These are phyloP conservation scores for Boletus vermiculosoides DNA, from an alignment of 768 basidiomycete species.

Conservation along the genomic window DNA sequence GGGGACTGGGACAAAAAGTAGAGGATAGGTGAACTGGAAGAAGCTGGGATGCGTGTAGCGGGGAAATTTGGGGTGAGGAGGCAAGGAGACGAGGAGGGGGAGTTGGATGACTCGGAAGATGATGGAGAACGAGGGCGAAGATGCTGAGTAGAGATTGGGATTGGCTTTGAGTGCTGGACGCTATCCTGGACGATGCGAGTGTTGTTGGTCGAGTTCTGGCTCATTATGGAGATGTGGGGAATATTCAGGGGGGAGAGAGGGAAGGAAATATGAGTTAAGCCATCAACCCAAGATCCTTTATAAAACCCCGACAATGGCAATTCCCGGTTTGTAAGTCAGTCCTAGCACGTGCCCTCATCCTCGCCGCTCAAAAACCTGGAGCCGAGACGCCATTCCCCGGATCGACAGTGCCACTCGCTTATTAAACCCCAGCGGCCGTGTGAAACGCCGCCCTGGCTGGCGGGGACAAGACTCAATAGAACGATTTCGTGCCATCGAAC, in stretches of 20 bases:
- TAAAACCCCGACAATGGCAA: constrained; percentile 31
- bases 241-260: constrained; percentile 3
- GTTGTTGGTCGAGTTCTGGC: not conserved
- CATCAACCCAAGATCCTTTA: constrained; percentile 4
- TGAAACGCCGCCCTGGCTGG: not conserved
- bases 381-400: constrained; percentile 13
- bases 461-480: not conserved
- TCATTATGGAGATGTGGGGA: constrained; percentile 14
- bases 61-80: constrained; percentile 47
- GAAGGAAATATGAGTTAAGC: not conserved
- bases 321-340: constrained; percentile 19
- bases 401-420: not conserved
- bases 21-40: constrained; percentile 69
- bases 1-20: constrained; percentile 66
- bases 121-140: constrained; percentile 60
- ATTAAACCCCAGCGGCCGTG: constrained; percentile 3
- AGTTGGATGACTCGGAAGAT: constrained; percentile 58
- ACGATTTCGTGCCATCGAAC: not conserved
- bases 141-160: constrained; percentile 51
- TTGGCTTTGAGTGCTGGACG: constrained; percentile 61
- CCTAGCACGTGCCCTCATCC: constrained; percentile 16
- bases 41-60: constrained; percentile 45
- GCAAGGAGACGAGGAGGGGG: constrained; percentile 52
- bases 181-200: constrained; percentile 21
- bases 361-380: constrained; percentile 11